phyloP scores from a whole-genome alignment of 2,329 filamentous ascomycete species.

The Botrytis aclada region DNA sequence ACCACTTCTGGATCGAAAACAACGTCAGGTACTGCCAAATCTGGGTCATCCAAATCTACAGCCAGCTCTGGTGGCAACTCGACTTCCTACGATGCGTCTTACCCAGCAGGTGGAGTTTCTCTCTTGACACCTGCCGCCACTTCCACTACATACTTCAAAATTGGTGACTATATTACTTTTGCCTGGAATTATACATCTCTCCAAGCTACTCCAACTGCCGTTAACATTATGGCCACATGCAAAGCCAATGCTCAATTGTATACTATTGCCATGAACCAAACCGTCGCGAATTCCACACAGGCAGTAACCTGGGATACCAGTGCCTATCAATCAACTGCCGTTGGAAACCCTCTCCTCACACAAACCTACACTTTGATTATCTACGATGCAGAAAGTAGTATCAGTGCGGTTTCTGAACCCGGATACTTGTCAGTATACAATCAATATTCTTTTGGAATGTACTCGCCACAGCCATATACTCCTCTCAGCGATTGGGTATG shows the following conservation, averaged over 20 bases:
- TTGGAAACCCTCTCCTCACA: slow-evolving; percentile 46
- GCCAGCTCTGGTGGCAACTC: slow-evolving; percentile 8
- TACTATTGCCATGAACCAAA: slow-evolving; percentile 63
- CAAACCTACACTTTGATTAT: slow-evolving; percentile 60
- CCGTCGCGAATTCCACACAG: slow-evolving; percentile 48
- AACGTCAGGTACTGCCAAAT: slow-evolving; percentile 6
- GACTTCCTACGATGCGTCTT: slow-evolving; percentile 43
- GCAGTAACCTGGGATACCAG: slow-evolving; percentile 58
- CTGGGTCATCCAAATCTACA: neutral
- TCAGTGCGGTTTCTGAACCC: slow-evolving; percentile 50
- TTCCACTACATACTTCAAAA: slow-evolving; percentile 54
- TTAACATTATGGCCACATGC: slow-evolving; percentile 59
- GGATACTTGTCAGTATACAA: slow-evolving; percentile 54
- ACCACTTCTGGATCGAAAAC: slow-evolving; percentile 10
- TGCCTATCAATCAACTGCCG: slow-evolving; percentile 46
- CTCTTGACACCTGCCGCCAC: slow-evolving; percentile 52
- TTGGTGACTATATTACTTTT: slow-evolving; percentile 57
- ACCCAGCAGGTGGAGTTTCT: slow-evolving; percentile 50
- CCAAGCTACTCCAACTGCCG: slow-evolving; percentile 54
- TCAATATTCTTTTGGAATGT: slow-evolving; percentile 57
- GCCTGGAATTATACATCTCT: slow-evolving; percentile 65
- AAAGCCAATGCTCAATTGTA: slow-evolving; percentile 51
- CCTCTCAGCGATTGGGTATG: slow-evolving; percentile 53
- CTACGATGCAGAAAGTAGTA: slow-evolving; percentile 53
- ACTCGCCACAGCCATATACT: slow-evolving; percentile 51